These are phyloP conservation scores for Rhizophagus clarus DNA, from an alignment of 192 early-diverging fungal species.

Conservation along the genomic window DNA sequence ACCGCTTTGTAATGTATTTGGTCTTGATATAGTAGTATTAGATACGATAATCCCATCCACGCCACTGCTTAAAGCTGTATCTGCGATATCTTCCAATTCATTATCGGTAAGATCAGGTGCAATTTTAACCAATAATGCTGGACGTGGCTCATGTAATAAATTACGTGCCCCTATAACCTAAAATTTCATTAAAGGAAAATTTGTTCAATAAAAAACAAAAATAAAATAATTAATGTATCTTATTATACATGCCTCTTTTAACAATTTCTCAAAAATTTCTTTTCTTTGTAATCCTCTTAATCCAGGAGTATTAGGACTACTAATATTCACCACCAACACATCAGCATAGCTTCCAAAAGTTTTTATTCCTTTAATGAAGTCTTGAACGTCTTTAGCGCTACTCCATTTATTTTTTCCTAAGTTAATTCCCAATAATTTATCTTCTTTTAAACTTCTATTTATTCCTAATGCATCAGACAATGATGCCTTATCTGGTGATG, in stretches of 20 bases:
- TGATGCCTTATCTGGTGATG: slow-evolving; percentile 37
- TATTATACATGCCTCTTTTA: slow-evolving; percentile 62
- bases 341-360: slow-evolving; percentile 79
- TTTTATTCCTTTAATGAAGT: slow-evolving; percentile 81
- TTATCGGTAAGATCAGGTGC: slow-evolving; percentile 78
- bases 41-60: slow-evolving; percentile 87
- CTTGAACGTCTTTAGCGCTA: slow-evolving; percentile 63
- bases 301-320: slow-evolving; percentile 87
- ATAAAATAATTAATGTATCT: neutral
- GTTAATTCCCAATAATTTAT: slow-evolving; percentile 79
- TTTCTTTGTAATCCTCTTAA: slow-evolving; percentile 71
- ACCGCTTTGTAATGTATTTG: slow-evolving; percentile 58
- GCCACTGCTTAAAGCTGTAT: slow-evolving; percentile 66
- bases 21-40: slow-evolving; percentile 86
- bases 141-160: slow-evolving; percentile 38
- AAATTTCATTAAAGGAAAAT: neutral
- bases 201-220: slow-evolving; percentile 4
- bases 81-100: slow-evolving; percentile 80
- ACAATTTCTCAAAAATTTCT: slow-evolving; percentile 68
- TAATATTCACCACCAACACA: slow-evolving; percentile 89
- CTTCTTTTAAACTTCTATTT: slow-evolving; percentile 61
- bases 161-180: slow-evolving; percentile 28
- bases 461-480: slow-evolving; percentile 40
- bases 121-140: slow-evolving; percentile 88
- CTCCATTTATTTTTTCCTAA: slow-evolving; percentile 88